Conservation (phyloP, 2,329 filamentous ascomycete species). For the Orbilia javanica region DNA sequence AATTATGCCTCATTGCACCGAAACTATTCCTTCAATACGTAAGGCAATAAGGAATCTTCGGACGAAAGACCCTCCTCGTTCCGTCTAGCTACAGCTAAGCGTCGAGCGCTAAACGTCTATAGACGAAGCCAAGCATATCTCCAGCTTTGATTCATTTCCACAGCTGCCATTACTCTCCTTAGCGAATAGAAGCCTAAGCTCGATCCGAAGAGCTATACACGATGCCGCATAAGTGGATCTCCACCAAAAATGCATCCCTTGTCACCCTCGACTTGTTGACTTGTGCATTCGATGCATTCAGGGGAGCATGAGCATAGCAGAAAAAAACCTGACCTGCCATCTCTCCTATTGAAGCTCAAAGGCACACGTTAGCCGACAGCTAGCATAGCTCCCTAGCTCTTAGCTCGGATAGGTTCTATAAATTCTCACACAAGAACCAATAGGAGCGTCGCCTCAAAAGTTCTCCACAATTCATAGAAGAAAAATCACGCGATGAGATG, state of each 20-base stretch:
- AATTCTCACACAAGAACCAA: background rate
- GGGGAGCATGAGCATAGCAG: conserved; percentile 10
- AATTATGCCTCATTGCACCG: conserved; percentile 17
- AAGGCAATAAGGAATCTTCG: conserved; percentile 20
- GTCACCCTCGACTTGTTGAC: conserved; percentile 9
- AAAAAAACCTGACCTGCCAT: conserved; percentile 5
- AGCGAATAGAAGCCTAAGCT: conserved; percentile 24
- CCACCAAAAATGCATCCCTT: conserved; percentile 34
- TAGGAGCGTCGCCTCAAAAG: conserved; percentile 12
- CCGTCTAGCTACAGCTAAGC: conserved; percentile 16
- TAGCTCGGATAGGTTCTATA: conserved; percentile 5
- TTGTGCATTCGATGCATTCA: conserved; percentile 16
- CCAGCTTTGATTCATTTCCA: conserved; percentile 4
- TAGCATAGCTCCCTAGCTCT: conserved; percentile 26
- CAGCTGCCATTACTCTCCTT: conserved; percentile 5
- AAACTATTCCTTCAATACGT: background rate
- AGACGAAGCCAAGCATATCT: conserved; percentile 28
- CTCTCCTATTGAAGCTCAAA: conserved; percentile 24
- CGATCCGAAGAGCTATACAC: conserved; percentile 24
- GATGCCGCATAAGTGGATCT: conserved; percentile 44
- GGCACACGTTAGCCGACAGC: conserved; percentile 32
- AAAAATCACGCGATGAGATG: conserved; percentile 54
- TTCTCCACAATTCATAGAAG: conserved; percentile 23
- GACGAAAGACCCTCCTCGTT: conserved; percentile 33
- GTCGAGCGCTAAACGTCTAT: conserved; percentile 17